Percentiles rank a stretch among this genome's conserved stretches.
These are phyloP conservation scores for Sugiyamaella mastotermitis DNA, from an alignment of 805 yeast species.

Conservation along the genomic window DNA sequence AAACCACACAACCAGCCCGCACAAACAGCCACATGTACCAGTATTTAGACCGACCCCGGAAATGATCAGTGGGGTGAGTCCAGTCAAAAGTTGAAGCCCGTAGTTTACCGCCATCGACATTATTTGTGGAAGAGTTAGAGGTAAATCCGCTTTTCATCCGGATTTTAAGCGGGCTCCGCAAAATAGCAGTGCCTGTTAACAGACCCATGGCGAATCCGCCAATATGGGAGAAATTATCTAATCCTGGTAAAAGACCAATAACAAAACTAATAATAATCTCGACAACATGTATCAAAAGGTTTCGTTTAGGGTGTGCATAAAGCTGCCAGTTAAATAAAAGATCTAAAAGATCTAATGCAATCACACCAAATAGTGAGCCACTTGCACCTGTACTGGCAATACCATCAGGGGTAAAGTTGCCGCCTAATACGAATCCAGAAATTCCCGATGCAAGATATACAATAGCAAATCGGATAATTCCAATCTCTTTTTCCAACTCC, in stretches of 20 bases:
- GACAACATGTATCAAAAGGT: slow-evolving; percentile 42
- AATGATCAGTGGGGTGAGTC: slow-evolving; percentile 18
- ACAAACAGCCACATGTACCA: slow-evolving; percentile 50
- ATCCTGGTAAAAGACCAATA: slow-evolving; percentile 63
- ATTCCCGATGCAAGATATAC: slow-evolving; percentile 59
- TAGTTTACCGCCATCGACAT: slow-evolving; percentile 11
- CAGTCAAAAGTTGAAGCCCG: slow-evolving; percentile 21
- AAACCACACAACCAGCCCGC: slow-evolving; percentile 40
- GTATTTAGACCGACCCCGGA: slow-evolving; percentile 21
- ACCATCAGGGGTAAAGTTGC: slow-evolving; percentile 63
- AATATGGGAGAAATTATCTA: slow-evolving; percentile 69
- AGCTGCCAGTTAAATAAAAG: slow-evolving; percentile 48
- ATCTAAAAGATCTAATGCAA: slow-evolving; percentile 52
- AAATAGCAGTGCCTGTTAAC: slow-evolving; percentile 40
- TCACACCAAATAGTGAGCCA: slow-evolving; percentile 65
- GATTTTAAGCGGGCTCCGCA: slow-evolving; percentile 47
- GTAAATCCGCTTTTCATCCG: slow-evolving; percentile 15
- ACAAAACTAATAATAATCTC: slow-evolving; percentile 57
- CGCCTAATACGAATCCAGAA: slow-evolving; percentile 61
- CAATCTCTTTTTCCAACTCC: slow-evolving; percentile 52
- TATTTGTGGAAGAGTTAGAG: slow-evolving; percentile 6
- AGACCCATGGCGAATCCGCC: slow-evolving; percentile 69
- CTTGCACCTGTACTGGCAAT: slow-evolving; percentile 64
- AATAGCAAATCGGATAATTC: slow-evolving; percentile 45
- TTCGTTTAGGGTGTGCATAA: slow-evolving; percentile 40